Base-by-base conservation (phyloP, 176 grass and related monocot species). In the Eremochloa ophiuroides region DNA sequence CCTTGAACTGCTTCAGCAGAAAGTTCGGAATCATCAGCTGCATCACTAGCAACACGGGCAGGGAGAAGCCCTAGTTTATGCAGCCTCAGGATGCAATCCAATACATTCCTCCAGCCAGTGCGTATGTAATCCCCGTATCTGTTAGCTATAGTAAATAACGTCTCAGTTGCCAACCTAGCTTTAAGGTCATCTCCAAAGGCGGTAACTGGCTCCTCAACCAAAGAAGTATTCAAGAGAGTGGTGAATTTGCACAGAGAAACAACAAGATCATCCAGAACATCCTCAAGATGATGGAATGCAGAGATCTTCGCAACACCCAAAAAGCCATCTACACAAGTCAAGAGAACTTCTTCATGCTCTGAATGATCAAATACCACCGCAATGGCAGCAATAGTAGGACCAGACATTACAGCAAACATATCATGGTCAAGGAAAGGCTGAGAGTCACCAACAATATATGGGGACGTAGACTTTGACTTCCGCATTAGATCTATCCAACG, bases 351-450 rank as follows among this genome's bases (percentile, higher is more conserved):
- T 77, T 93, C 91, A 84, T 91, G 85, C 85, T 99, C 97, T 0
- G 93, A 94, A 87, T 96, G 88, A 88, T 99, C 97, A 80, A 99
- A 96, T 53, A 99, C 93, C 39, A 96, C 89, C 23, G 97, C 89
- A 86, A 99, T 91, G n/a, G 97, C 97, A 60, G 97, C 97, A 83
- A 99, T 96, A 28, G 93, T 95, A 80, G 97, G 97, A 10, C 97
- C 93, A 53, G 97, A 99, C 97, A 99, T 99, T 66, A 96, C 90
- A 50, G 93, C 84, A 80, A 99, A 99, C 93, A 99, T 94, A 84
- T 99, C 88, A 47, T 85, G 93, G 77, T 99, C 97, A 11, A 99
- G 91, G 69, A 93, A 86, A 77, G 97, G 93, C 47, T 82, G 86
- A 65, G 93, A 90, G 72, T 89, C 93, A 67, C 93, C 92, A 74